Evolutionary conservation across 116 monocot species (phyloP).

Genomic region (Zostera marina): DNA sequence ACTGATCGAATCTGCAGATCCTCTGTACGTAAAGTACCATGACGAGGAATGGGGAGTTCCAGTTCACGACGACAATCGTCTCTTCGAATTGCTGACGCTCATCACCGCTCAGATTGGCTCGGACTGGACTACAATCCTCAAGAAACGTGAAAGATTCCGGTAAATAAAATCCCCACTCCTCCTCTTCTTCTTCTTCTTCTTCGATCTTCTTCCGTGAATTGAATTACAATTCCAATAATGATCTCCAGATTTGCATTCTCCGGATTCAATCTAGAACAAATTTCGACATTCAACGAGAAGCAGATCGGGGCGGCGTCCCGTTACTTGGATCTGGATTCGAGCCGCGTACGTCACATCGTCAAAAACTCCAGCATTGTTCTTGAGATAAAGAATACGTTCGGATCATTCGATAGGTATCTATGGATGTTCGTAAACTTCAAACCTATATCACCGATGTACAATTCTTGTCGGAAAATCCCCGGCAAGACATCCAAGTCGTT

Average conservation of each 20-base stretch:
- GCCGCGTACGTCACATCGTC: not conserved
- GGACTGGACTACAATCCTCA: constrained; percentile 81
- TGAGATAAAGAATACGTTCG: constrained; percentile 47
- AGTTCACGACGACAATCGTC: constrained; percentile 70
- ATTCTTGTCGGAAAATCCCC: constrained; percentile 55
- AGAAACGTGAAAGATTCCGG: constrained; percentile 67
- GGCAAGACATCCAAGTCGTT: constrained; percentile 86
- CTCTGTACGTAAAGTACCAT: constrained; percentile 75
- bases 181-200: not conserved
- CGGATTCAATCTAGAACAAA: constrained; percentile 40
- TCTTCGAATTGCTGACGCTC: constrained; percentile 73
- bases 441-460: constrained; percentile 53
- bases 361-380: not conserved
- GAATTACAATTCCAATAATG: too few species aligned
- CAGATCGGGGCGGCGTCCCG: too few species aligned
- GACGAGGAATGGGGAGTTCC: constrained; percentile 93
- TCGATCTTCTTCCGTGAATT: too few species aligned
- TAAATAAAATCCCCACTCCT: constrained; percentile 8
- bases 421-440: constrained; percentile 84
- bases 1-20: constrained; percentile 27
- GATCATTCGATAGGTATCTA: constrained; percentile 56
- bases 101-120: constrained; percentile 61
- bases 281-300: too few species aligned
- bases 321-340: too few species aligned
- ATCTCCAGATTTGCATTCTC: constrained; percentile 55